These are phyloP conservation scores for Diaporthe sp. DNA, from an alignment of 2,329 filamentous ascomycete genomes.

Conservation along the genomic window DNA sequence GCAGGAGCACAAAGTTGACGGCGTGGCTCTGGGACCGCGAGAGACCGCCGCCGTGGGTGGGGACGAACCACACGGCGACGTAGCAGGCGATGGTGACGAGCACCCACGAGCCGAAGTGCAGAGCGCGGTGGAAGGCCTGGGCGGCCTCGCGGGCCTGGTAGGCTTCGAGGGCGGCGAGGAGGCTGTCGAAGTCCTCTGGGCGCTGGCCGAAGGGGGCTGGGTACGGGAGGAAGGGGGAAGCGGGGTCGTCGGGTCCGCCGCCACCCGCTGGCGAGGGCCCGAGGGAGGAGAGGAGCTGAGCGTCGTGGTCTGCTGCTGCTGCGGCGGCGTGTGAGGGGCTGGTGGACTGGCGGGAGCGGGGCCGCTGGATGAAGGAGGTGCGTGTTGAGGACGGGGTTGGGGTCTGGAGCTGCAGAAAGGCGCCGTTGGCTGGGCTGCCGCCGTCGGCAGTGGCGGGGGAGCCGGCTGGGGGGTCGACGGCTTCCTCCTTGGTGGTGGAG, in stretches of 20 bases:
- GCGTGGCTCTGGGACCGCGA: conserved; percentile 35
- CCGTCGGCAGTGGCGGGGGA: neutral
- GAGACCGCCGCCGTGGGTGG: conserved; percentile 53
- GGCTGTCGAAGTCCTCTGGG: conserved; percentile 68
- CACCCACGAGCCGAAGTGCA: conserved; percentile 80
- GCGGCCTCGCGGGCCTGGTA: conserved; percentile 80
- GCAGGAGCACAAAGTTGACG: conserved; percentile 79
- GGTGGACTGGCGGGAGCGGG: conserved; percentile 40
- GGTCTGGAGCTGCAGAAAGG: conserved; percentile 54
- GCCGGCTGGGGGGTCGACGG: conserved; percentile 46
- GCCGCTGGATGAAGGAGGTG: conserved; percentile 41
- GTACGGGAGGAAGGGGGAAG: conserved; percentile 38
- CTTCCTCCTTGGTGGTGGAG: conserved; percentile 45
- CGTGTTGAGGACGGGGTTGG: conserved; percentile 47
- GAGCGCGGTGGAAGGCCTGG: conserved; percentile 79
- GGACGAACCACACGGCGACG: conserved; percentile 88
- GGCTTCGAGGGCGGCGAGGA: conserved; percentile 77
- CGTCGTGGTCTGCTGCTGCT: conserved; percentile 33
- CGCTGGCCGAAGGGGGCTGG: conserved; percentile 42
- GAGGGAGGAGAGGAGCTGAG: conserved; percentile 45
- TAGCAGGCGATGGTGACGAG: conserved; percentile 80
- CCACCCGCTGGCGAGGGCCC: conserved; percentile 44
- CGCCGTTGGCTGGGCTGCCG: conserved; percentile 48
- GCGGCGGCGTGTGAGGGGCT: conserved; percentile 38
- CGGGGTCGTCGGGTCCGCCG: conserved; percentile 41